Evolutionary conservation across 2,329 filamentous ascomycete species (phyloP).

Genomic region (Colletotrichum sp.): DNA sequence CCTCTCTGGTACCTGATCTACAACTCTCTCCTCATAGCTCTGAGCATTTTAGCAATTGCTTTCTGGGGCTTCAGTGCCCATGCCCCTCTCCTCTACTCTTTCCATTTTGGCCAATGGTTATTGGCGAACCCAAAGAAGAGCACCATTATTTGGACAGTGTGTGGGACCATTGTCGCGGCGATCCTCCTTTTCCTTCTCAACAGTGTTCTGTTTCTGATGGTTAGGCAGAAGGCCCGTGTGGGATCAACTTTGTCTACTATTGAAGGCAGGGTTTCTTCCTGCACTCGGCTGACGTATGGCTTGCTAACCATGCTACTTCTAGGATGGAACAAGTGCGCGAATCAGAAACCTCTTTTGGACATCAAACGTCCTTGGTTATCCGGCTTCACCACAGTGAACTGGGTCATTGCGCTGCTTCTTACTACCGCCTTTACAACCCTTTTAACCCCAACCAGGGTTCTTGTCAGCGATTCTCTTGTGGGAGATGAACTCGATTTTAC

Average conservation of each 20-base stretch:
- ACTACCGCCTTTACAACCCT: background rate
- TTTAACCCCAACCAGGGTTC: background rate
- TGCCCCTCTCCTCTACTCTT: background rate
- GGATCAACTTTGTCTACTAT: background rate
- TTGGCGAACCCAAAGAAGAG: background rate
- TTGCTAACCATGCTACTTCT: background rate
- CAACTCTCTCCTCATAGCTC: background rate
- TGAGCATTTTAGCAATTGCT: background rate
- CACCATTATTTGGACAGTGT: background rate
- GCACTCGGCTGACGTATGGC: too few relatives aligned
- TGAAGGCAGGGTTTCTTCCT: background rate
- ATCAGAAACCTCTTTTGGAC: background rate
- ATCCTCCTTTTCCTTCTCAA: background rate
- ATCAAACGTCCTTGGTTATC: background rate
- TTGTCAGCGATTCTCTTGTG: background rate
- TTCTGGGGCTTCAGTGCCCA: background rate
- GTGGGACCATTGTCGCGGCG: background rate
- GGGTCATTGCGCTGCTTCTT: background rate
- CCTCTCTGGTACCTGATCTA: background rate
- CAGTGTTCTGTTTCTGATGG: background rate
- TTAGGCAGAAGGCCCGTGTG: background rate
- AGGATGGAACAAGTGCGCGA: background rate
- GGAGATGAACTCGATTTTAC: background rate
- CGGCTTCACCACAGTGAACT: background rate
- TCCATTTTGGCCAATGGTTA: background rate